These are phyloP conservation scores for Neocallimastix lanati DNA, from an alignment of 192 early-diverging fungal genomes.

Conservation along the genomic window DNA sequence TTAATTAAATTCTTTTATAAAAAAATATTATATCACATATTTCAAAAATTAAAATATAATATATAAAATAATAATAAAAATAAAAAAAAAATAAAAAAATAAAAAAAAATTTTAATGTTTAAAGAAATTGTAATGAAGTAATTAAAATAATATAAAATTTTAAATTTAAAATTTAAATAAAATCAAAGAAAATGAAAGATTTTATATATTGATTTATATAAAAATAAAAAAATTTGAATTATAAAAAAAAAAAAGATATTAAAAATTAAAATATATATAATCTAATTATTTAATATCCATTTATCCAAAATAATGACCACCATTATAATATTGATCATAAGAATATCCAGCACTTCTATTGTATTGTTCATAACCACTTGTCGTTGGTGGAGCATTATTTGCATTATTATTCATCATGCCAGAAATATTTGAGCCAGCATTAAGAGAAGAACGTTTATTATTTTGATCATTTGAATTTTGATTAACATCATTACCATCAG, in stretches of 20 bases:
- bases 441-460: background rate
- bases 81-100: background rate
- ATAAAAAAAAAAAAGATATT: background rate
- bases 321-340: background rate
- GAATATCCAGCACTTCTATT: background rate
- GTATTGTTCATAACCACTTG: background rate
- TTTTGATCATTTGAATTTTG: background rate
- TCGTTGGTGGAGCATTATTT: background rate
- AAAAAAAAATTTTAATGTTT: background rate
- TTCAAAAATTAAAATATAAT: too few species aligned
- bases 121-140: background rate
- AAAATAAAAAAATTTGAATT: background rate
- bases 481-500: background rate
- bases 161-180: background rate
- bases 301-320: background rate
- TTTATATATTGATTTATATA: background rate
- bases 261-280: background rate
- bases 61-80: too few species aligned
- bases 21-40: too few species aligned
- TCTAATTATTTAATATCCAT: background rate
- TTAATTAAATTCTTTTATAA: too few species aligned
- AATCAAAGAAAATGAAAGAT: background rate
- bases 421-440: background rate
- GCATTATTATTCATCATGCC: background rate
- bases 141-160: background rate